phyloP scores from a whole-genome alignment of 805 yeast species.

The Saturnispora sanitii region DNA sequence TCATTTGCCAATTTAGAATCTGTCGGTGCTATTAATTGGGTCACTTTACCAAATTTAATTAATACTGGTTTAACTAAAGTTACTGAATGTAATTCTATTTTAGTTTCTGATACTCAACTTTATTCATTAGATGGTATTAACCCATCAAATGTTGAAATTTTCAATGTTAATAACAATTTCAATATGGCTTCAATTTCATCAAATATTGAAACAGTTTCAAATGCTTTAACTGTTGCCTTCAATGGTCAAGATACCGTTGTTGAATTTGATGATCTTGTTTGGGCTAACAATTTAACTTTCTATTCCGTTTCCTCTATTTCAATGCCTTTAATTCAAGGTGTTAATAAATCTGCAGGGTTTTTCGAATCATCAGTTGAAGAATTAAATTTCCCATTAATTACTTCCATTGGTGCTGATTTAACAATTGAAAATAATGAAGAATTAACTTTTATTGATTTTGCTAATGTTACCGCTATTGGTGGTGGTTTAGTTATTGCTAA shows the following conservation, averaged over 20 bases:
- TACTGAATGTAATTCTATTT: constrained; percentile 59
- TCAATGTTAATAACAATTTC: constrained; percentile 86
- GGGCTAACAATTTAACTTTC: constrained; percentile 86
- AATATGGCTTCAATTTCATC: constrained; percentile 65
- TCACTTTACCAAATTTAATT: constrained; percentile 78
- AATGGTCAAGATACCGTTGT: constrained; percentile 74
- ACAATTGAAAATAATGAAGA: constrained; percentile 65
- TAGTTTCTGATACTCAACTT: constrained; percentile 66
- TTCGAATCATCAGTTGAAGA: constrained; percentile 56
- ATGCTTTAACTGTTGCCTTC: constrained; percentile 67
- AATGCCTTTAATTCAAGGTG: constrained; percentile 53
- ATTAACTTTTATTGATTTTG: constrained; percentile 58
- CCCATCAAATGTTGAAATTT: constrained; percentile 38
- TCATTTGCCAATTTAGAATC: constrained; percentile 70
- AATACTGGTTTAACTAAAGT: constrained; percentile 66
- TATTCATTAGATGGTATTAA: constrained; percentile 57
- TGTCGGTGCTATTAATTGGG: constrained; percentile 72
- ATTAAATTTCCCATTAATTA: constrained; percentile 45
- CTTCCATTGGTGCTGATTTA: constrained; percentile 70
- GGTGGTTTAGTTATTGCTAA: constrained; percentile 91
- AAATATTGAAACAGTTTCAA: constrained; percentile 63
- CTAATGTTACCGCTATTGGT: constrained; percentile 62
- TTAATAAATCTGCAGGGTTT: constrained; percentile 79
- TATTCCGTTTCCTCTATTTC: constrained; percentile 70
- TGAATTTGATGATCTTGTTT: constrained; percentile 53